A percentile compares a stretch with the other conserved stretches of the same genome.
Conservation (phyloP, 2,329 filamentous ascomycete species). For the Sporothrix sp. region DNA sequence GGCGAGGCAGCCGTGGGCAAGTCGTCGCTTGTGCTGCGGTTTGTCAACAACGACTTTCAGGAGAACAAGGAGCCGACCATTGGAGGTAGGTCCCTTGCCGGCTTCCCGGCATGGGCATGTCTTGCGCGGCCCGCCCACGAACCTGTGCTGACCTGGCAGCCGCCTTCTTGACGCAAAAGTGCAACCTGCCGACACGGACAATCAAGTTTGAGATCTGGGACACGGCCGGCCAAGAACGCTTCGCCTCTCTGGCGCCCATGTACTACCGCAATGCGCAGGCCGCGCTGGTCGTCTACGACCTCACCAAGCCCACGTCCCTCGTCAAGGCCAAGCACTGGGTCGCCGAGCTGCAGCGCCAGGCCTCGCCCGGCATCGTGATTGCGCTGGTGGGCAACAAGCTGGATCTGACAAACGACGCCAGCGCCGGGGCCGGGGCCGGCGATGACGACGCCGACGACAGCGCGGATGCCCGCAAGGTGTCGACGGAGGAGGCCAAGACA, state of each 20-base stretch:
- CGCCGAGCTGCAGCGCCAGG: constrained; percentile 91
- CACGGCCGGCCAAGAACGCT: constrained; percentile 94
- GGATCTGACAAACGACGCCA: constrained; percentile 63
- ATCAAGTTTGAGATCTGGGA: constrained; percentile 98
- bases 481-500: constrained; percentile 79
- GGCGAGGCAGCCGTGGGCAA: constrained; percentile 98
- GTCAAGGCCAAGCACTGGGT: constrained; percentile 99
- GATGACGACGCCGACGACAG: constrained; percentile 57
- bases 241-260: constrained; percentile 94
- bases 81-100: constrained; percentile 75
- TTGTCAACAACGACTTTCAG: constrained; percentile 99
- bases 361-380: constrained; percentile 92
- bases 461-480: constrained; percentile 77
- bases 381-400: constrained; percentile 95
- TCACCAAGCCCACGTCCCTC: constrained; percentile 91
- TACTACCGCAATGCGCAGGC: constrained; percentile 99
- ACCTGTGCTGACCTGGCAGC: constrained; percentile 45
- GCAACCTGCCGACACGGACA: constrained; percentile 83
- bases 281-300: constrained; percentile 94
- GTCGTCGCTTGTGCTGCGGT: constrained; percentile 95
- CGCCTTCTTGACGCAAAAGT: constrained; percentile 97
- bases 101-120: background rate
- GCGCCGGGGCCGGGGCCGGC: constrained; percentile 37
- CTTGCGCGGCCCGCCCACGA: background rate
- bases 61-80: constrained; percentile 99